Conservation (phyloP, 2,329 filamentous ascomycete species). For the Neonectria sp. region DNA sequence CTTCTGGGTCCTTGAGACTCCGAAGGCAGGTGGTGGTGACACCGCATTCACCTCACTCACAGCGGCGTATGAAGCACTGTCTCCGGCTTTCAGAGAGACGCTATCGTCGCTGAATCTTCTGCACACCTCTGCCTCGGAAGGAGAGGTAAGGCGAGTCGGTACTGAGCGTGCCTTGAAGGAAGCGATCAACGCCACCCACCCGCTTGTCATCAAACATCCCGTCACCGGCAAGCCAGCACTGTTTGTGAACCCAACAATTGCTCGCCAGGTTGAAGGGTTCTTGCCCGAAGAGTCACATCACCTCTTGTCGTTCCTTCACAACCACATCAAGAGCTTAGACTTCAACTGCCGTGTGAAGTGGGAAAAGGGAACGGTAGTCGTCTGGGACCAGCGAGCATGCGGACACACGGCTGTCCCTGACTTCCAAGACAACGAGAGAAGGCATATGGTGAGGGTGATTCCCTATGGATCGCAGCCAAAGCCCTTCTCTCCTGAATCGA, state of each 20-base stretch:
- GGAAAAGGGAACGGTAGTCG: slow-evolving; percentile 49
- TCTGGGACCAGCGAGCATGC: slow-evolving; percentile 49
- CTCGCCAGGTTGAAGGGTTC: slow-evolving; percentile 47
- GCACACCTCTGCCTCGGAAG: slow-evolving; percentile 49
- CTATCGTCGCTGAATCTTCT: slow-evolving; percentile 21
- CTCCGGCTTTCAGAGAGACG: slow-evolving; percentile 45
- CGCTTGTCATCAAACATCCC: slow-evolving; percentile 48
- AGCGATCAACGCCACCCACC: slow-evolving; percentile 49
- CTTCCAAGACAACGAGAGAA: slow-evolving; percentile 48
- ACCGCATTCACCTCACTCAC: slow-evolving; percentile 51
- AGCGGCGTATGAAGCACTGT: slow-evolving; percentile 49
- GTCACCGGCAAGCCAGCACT: slow-evolving; percentile 47
- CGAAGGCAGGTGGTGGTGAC: slow-evolving; percentile 47
- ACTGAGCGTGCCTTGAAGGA: slow-evolving; percentile 47
- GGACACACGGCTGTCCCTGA: slow-evolving; percentile 50
- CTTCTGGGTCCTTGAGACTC: slow-evolving; percentile 52
- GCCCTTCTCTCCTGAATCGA: slow-evolving; percentile 21
- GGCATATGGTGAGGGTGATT: slow-evolving; percentile 51
- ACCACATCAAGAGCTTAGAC: slow-evolving; percentile 50
- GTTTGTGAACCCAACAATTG: slow-evolving; percentile 51
- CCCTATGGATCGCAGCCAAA: slow-evolving; percentile 48
- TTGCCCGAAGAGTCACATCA: slow-evolving; percentile 50
- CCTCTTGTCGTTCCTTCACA: slow-evolving; percentile 47
- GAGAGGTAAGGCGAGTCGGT: slow-evolving; percentile 47
- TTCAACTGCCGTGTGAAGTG: slow-evolving; percentile 49